Evolutionary conservation across 495 filamentous ascomycete species (phyloP).

Genomic region (Neurospora hispaniola): DNA sequence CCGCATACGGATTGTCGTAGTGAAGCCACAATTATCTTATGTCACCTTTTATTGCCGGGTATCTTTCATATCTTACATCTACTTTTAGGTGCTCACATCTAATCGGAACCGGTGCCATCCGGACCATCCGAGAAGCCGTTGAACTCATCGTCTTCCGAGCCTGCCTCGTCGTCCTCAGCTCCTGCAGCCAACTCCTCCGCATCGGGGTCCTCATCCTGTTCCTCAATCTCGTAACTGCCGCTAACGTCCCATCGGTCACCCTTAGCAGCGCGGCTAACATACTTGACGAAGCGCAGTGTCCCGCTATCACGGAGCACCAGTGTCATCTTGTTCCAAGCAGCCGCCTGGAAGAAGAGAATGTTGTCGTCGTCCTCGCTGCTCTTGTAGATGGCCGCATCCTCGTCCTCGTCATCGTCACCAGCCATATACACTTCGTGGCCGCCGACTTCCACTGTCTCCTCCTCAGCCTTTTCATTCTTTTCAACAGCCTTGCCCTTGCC

Average conservation of each 20-base stretch:
- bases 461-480: constrained; percentile 12
- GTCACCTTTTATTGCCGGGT: background rate
- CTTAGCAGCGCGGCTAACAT: constrained; percentile 67
- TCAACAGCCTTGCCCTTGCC: constrained; percentile 17
- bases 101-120: constrained; percentile 35
- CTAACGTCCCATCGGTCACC: constrained; percentile 91
- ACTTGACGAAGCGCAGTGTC: constrained; percentile 89
- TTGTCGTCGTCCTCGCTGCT: constrained; percentile 75
- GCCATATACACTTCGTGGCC: constrained; percentile 93
- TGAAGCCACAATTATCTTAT: background rate
- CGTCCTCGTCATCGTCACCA: constrained; percentile 63
- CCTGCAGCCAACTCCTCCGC: constrained; percentile 17
- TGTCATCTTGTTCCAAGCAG: constrained; percentile 80
- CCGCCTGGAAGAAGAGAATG: constrained; percentile 79
- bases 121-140: constrained; percentile 31
- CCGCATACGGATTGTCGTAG: background rate
- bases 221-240: constrained; percentile 53
- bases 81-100: background rate
- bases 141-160: constrained; percentile 38
- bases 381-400: constrained; percentile 81
- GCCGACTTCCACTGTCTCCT: constrained; percentile 49
- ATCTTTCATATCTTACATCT: background rate
- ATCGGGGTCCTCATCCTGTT: constrained; percentile 27
- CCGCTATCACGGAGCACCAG: constrained; percentile 83
- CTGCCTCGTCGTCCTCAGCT: constrained; percentile 16